Percentiles rank a stretch among this genome's conserved stretches.
These are phyloP conservation scores for Podospora sp. DNA, from an alignment of 495 filamentous ascomycete species.

Conservation along the genomic window DNA sequence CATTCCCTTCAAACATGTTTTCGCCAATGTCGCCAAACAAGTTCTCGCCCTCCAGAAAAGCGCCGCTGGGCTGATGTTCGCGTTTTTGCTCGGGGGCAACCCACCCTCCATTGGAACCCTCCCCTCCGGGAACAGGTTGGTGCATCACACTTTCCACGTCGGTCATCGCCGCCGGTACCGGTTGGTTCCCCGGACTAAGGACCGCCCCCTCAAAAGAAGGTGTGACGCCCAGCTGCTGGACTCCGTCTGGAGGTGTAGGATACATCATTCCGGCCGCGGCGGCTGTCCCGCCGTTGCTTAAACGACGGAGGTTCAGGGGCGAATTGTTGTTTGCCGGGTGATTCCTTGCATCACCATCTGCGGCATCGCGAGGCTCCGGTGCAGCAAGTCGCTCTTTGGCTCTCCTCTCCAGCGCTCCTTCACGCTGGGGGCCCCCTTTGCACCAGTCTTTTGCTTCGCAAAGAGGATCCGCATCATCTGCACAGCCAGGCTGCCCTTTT, in stretches of 20 bases:
- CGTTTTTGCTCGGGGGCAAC: slow-evolving; percentile 40
- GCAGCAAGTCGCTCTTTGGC: slow-evolving; percentile 57
- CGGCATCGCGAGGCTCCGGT: slow-evolving; percentile 46
- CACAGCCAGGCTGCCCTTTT: slow-evolving; percentile 19
- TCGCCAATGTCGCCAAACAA: slow-evolving; percentile 71
- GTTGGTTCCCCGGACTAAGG: slow-evolving; percentile 51
- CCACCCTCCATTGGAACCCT: slow-evolving; percentile 40
- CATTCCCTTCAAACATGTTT: slow-evolving; percentile 76
- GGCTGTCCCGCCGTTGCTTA: slow-evolving; percentile 53
- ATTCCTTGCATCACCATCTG: slow-evolving; percentile 41
- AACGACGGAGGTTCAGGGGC: slow-evolving; percentile 49
- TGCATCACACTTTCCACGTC: slow-evolving; percentile 35
- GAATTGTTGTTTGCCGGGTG: slow-evolving; percentile 41
- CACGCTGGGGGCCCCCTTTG: slow-evolving; percentile 49
- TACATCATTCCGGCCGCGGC: slow-evolving; percentile 70
- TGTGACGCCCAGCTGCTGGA: slow-evolving; percentile 50
- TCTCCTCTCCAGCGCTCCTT: slow-evolving; percentile 48
- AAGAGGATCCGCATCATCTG: slow-evolving; percentile 59
- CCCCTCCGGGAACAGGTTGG: slow-evolving; percentile 20
- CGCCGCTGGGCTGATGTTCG: slow-evolving; percentile 37
- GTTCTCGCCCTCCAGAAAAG: slow-evolving; percentile 58
- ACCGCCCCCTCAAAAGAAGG: slow-evolving; percentile 53
- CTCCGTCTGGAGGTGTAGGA: slow-evolving; percentile 82
- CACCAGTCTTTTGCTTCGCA: slow-evolving; percentile 72
- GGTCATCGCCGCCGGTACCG: slow-evolving; percentile 21